These are phyloP conservation scores for Drechslera avenae DNA, from an alignment of 2,329 filamentous ascomycete species.

Conservation along the genomic window DNA sequence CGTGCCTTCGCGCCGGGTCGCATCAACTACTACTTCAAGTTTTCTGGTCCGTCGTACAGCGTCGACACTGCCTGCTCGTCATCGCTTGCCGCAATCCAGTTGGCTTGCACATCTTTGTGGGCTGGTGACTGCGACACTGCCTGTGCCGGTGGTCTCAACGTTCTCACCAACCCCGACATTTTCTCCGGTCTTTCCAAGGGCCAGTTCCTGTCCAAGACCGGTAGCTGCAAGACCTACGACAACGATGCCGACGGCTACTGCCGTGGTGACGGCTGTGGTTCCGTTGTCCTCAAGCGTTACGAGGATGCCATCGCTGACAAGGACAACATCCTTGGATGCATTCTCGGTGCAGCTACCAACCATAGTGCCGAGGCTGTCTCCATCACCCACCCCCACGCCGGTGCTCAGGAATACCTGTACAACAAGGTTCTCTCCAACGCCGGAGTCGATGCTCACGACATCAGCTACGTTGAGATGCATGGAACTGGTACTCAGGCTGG, in stretches of 20 bases:
- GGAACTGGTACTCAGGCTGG: slow-evolving; percentile 87
- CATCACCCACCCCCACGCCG: slow-evolving; percentile 82
- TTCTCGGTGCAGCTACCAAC: slow-evolving; percentile 77
- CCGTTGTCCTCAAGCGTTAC: slow-evolving; percentile 77
- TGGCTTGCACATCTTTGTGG: slow-evolving; percentile 75
- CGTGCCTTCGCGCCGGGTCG: slow-evolving; percentile 66
- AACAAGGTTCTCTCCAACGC: slow-evolving; percentile 72
- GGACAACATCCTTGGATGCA: slow-evolving; percentile 73
- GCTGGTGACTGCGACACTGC: slow-evolving; percentile 80
- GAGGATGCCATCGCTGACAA: slow-evolving; percentile 78
- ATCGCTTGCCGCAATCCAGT: slow-evolving; percentile 71
- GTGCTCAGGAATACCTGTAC: slow-evolving; percentile 74
- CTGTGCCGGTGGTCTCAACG: slow-evolving; percentile 76
- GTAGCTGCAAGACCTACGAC: slow-evolving; percentile 80
- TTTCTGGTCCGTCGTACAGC: slow-evolving; percentile 72
- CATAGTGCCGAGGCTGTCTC: slow-evolving; percentile 81
- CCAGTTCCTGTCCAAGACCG: slow-evolving; percentile 77
- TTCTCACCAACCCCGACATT: slow-evolving; percentile 81
- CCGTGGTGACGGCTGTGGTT: slow-evolving; percentile 75
- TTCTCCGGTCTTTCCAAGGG: slow-evolving; percentile 76
- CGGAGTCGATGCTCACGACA: slow-evolving; percentile 74
- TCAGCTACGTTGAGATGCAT: slow-evolving; percentile 88
- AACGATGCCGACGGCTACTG: slow-evolving; percentile 82
- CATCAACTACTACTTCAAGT: slow-evolving; percentile 79
- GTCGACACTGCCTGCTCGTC: slow-evolving; percentile 82